A percentile compares a stretch with the other conserved stretches of the same genome.
phyloP scores from a whole-genome alignment of 495 filamentous ascomycete genomes.

The Eremomyces bilateralis region DNA sequence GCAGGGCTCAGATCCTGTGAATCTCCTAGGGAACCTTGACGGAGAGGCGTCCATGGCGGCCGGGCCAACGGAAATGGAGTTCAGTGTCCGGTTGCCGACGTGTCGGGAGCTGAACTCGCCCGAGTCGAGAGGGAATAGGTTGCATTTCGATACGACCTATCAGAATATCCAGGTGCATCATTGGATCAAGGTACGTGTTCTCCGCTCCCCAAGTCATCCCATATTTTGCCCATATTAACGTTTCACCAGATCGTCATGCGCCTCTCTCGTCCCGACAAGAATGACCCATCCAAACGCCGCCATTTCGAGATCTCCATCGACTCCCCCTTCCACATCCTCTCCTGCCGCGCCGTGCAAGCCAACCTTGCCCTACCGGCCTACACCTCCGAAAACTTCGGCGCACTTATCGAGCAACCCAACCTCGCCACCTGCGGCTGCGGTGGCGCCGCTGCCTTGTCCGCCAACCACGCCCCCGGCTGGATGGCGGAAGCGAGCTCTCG shows the following conservation, averaged over 20 bases:
- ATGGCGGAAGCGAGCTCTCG: conserved; percentile 18
- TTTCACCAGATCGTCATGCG: conserved; percentile 71
- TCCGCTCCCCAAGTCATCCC: neutral
- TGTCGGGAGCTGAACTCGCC: conserved; percentile 78
- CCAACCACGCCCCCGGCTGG: conserved; percentile 2
- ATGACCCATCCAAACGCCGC: conserved; percentile 60
- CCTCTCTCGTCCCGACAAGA: conserved; percentile 65
- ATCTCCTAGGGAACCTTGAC: conserved; percentile 61
- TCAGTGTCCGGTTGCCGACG: conserved; percentile 83
- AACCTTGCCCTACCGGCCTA: conserved; percentile 84
- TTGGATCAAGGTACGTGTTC: conserved; percentile 77
- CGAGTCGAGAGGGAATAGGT: conserved; percentile 32
- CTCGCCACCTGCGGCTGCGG: too few species aligned
- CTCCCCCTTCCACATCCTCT: conserved; percentile 87
- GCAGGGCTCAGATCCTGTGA: conserved; percentile 29
- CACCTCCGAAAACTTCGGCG: conserved; percentile 28
- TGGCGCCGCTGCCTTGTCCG: conserved; percentile 5
- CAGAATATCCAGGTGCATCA: conserved; percentile 92
- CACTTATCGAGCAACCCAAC: too few species aligned
- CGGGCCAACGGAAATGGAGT: conserved; percentile 91
- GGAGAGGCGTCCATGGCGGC: conserved; percentile 42
- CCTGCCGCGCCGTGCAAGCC: conserved; percentile 77
- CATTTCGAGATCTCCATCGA: conserved; percentile 99
- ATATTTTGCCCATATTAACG: conserved; percentile 9
- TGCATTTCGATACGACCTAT: conserved; percentile 92